These are phyloP conservation scores for Platanthera guangdongensis DNA, from an alignment of 106 monocot genomes.

Conservation along the genomic window DNA sequence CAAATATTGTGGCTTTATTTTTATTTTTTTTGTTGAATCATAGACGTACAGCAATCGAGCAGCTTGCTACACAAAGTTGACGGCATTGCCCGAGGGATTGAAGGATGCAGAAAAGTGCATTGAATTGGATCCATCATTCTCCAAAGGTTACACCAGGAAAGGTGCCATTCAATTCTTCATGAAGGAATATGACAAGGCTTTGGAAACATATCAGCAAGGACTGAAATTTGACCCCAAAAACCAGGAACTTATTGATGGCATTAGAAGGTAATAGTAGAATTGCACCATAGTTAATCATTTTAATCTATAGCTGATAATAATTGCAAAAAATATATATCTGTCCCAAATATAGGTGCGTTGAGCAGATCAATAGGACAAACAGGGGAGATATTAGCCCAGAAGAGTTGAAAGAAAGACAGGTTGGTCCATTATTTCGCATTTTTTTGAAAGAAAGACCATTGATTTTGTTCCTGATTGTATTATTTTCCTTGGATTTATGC, in stretches of 20 bases:
- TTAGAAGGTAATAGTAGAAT: slow-evolving; percentile 42
- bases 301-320: background rate
- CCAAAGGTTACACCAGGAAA: slow-evolving; percentile 90
- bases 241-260: slow-evolving; percentile 71
- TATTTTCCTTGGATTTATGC: background rate
- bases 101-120: slow-evolving; percentile 98
- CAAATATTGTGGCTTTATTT: no score
- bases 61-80: slow-evolving; percentile 93
- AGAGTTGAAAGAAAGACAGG: slow-evolving; percentile 96
- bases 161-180: slow-evolving; percentile 91
- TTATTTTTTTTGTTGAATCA: background rate
- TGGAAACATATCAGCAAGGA: slow-evolving; percentile 90
- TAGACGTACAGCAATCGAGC: slow-evolving; percentile 96
- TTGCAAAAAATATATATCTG: background rate
- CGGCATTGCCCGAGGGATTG: slow-evolving; percentile 83
- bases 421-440: background rate
- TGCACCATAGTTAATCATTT: background rate
- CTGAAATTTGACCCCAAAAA: slow-evolving; percentile 80
- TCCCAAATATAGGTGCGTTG: slow-evolving; percentile 54
- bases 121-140: slow-evolving; percentile 83
- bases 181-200: slow-evolving; percentile 96
- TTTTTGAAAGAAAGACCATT: background rate
- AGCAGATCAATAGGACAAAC: slow-evolving; percentile 88
- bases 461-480: background rate
- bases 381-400: slow-evolving; percentile 87